Conservation (phyloP, 768 basidiomycete genomes). For the Udeniomyces megalosporus region DNA sequence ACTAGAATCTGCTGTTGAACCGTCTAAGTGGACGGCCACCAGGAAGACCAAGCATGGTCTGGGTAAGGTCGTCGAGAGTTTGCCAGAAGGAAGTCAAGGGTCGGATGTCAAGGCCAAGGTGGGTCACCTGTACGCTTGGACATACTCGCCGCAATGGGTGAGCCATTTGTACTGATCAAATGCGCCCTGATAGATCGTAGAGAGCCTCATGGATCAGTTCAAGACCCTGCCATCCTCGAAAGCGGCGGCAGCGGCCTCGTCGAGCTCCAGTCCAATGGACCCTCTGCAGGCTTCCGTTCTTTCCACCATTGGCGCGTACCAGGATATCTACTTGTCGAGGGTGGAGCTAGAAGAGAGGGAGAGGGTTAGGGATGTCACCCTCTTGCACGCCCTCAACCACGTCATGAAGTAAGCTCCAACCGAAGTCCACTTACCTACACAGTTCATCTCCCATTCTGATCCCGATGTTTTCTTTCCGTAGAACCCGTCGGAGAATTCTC, state of each 20-base stretch:
- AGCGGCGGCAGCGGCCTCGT: slow-evolving; percentile 7
- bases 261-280: neutral
- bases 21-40: slow-evolving; percentile 40
- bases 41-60: slow-evolving; percentile 43
- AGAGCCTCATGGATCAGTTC: slow-evolving; percentile 40
- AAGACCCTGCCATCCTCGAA: slow-evolving; percentile 18
- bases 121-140: neutral
- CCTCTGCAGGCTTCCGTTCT: slow-evolving; percentile 23
- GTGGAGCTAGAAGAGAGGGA: slow-evolving; percentile 50
- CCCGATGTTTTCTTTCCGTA: slow-evolving; percentile 25
- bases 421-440: neutral
- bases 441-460: neutral
- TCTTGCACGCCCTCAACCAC: slow-evolving; percentile 76
- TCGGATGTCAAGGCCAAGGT: slow-evolving; percentile 24
- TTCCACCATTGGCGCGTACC: slow-evolving; percentile 44
- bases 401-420: slow-evolving; percentile 58
- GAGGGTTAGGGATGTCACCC: slow-evolving; percentile 47
- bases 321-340: slow-evolving; percentile 61
- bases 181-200: slow-evolving; percentile 21
- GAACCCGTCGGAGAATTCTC: slow-evolving; percentile 73
- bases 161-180: slow-evolving; percentile 36
- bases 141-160: neutral
- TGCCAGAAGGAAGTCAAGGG: slow-evolving; percentile 32
- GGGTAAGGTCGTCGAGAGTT: slow-evolving; percentile 40
- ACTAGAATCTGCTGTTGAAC: slow-evolving; percentile 40